These are phyloP conservation scores for Antitrichia curtipendula DNA, from an alignment of 225 moss, liverwort and hornwort species.

Conservation along the genomic window DNA sequence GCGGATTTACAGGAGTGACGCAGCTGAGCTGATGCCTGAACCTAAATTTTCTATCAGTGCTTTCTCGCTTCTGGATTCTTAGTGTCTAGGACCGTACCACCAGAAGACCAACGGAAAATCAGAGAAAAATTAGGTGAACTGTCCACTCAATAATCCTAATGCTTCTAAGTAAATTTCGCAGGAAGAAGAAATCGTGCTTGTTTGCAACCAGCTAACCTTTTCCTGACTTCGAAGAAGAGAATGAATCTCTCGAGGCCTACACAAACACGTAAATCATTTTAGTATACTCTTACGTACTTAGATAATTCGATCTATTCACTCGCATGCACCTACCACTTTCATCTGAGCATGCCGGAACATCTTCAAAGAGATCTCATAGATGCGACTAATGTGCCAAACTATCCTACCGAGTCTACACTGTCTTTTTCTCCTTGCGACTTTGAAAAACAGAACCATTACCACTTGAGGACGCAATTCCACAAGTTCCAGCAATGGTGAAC, in stretches of 20 bases:
- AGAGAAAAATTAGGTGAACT: neutral
- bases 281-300: neutral
- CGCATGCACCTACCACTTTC: neutral
- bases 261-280: slow-evolving; percentile 1
- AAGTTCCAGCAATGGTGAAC: too few relatives aligned
- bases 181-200: neutral
- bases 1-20: neutral
- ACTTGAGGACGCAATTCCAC: too few relatives aligned
- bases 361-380: too few relatives aligned
- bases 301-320: neutral
- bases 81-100: neutral
- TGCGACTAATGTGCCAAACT: too few relatives aligned
- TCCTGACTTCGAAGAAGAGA: slow-evolving; percentile 30
- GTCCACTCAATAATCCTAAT: neutral
- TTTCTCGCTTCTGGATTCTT: neutral
- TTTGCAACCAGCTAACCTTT: slow-evolving; percentile 28
- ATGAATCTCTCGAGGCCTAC: slow-evolving; percentile 42
- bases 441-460: too few relatives aligned
- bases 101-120: neutral
- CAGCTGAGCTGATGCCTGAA: neutral
- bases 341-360: neutral
- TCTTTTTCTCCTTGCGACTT: too few relatives aligned
- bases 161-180: neutral
- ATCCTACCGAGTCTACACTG: too few relatives aligned
- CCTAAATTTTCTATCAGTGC: neutral